These are phyloP conservation scores for Xylariaceae sp. DNA, from an alignment of 2,329 filamentous ascomycete species.

Conservation along the genomic window DNA sequence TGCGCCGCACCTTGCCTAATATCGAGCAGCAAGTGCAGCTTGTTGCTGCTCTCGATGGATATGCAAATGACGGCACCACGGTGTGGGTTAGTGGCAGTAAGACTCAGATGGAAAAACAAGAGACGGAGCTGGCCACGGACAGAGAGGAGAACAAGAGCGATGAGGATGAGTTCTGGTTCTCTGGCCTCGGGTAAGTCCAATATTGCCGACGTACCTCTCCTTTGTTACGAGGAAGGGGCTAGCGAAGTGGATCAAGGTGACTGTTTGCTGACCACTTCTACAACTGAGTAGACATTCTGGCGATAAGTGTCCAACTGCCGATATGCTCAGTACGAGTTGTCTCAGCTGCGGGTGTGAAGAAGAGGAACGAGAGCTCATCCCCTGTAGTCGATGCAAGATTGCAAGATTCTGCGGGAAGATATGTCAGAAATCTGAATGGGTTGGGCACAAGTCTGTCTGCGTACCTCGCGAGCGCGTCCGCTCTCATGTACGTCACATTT, in stretches of 20 bases:
- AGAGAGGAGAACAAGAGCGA: slow-evolving; percentile 7
- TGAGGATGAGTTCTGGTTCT: slow-evolving; percentile 20
- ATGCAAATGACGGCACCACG: slow-evolving; percentile 21
- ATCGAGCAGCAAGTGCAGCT: slow-evolving; percentile 23
- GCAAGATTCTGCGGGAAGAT: slow-evolving; percentile 16
- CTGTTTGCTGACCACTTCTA: background rate
- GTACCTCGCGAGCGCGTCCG: slow-evolving; percentile 3
- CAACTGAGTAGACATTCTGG: slow-evolving; percentile 14
- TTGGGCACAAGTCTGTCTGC: slow-evolving; percentile 13
- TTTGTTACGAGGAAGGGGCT: background rate
- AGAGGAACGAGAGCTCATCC: slow-evolving; percentile 5
- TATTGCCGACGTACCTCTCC: background rate
- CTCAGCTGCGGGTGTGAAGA: slow-evolving; percentile 16
- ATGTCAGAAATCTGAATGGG: slow-evolving; percentile 18
- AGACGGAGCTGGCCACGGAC: background rate
- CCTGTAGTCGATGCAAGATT: slow-evolving; percentile 16
- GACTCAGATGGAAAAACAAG: background rate
- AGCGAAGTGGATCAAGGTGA: too few species aligned
- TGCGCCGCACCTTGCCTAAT: slow-evolving; percentile 17
- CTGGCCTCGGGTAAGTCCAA: slow-evolving; percentile 21
- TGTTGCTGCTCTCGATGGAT: slow-evolving; percentile 17
- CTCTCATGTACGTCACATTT: slow-evolving; percentile 13
- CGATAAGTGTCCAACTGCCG: slow-evolving; percentile 12
- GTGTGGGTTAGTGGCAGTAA: slow-evolving; percentile 21
- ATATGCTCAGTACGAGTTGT: slow-evolving; percentile 17